Evolutionary conservation across 495 filamentous ascomycete species (phyloP).

Genomic region (Aspergillus haitiensis): DNA sequence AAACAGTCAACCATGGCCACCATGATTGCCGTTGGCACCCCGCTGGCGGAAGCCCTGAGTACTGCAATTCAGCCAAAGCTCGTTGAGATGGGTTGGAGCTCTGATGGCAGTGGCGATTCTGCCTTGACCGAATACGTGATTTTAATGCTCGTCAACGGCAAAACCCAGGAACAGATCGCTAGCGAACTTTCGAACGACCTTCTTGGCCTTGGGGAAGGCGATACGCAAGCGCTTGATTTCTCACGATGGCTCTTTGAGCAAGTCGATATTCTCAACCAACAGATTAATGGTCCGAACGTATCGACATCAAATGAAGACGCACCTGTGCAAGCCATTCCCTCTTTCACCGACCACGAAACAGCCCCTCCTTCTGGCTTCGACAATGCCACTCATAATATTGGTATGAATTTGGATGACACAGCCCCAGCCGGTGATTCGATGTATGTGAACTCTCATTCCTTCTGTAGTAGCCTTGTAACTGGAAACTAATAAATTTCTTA

Average conservation of each 20-base stretch:
- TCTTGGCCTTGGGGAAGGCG: conserved; percentile 77
- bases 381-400: conserved; percentile 52
- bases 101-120: conserved; percentile 74
- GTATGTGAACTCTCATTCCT: conserved; percentile 47
- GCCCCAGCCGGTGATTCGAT: conserved; percentile 52
- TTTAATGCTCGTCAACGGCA: conserved; percentile 93
- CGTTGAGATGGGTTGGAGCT: conserved; percentile 90
- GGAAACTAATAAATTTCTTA: conserved; percentile 21
- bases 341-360: conserved; percentile 33
- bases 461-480: conserved; percentile 16
- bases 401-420: conserved; percentile 78
- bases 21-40: conserved; percentile 69
- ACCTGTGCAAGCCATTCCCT: conserved; percentile 37
- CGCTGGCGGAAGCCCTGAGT: conserved; percentile 78
- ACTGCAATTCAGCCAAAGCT: conserved; percentile 85
- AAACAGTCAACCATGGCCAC: conserved; percentile 59
- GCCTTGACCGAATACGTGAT: conserved; percentile 94
- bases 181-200: conserved; percentile 87
- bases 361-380: conserved; percentile 17
- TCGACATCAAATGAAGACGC: conserved; percentile 23
- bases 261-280: conserved; percentile 63
- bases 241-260: conserved; percentile 89
- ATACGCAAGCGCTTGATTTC: conserved; percentile 80
- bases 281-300: conserved; percentile 53
- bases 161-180: conserved; percentile 84